Percentiles rank a stretch among this genome's conserved stretches.
Conservation (phyloP, 805 yeast genomes). For the Spathaspora arborariae region DNA sequence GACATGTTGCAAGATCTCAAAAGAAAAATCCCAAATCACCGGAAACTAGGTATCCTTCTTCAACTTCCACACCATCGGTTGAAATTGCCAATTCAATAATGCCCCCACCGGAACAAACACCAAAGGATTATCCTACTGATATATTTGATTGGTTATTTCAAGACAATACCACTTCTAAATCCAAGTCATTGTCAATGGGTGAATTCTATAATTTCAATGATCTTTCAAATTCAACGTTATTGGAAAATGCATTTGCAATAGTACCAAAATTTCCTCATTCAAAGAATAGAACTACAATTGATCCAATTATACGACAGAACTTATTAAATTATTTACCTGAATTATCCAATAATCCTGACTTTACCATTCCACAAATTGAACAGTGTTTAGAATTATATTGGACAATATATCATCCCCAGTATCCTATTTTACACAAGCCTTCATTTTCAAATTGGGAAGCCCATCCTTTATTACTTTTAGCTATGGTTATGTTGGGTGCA, state of each 20-base stretch:
- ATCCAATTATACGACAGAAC: conserved; percentile 10
- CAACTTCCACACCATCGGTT: not conserved
- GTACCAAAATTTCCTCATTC: conserved; percentile 19
- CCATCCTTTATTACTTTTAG: conserved; percentile 46
- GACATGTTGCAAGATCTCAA: conserved; percentile 11
- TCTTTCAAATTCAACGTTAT: conserved; percentile 15
- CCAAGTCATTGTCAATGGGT: not conserved
- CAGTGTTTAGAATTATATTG: conserved; percentile 41
- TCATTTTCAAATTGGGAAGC: conserved; percentile 47
- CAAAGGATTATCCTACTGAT: conserved; percentile 19
- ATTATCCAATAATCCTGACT: conserved; percentile 13
- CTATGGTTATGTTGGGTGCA: conserved; percentile 58
- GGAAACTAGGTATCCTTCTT: not conserved
- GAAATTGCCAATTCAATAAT: not conserved
- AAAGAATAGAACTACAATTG: conserved; percentile 12
- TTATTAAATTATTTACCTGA: conserved; percentile 15
- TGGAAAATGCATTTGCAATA: conserved; percentile 15
- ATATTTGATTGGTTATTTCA: conserved; percentile 29
- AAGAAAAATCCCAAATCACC: not conserved
- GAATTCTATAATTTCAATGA: conserved; percentile 10
- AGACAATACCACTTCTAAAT: conserved; percentile 13
- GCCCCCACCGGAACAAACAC: not conserved
- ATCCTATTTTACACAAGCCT: conserved; percentile 56
- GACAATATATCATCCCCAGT: conserved; percentile 54
- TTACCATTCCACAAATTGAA: conserved; percentile 14